A percentile compares a stretch with the other conserved stretches of the same genome.
Conservation (phyloP, 2,329 filamentous ascomycete genomes). For the Colletotrichum cuscutae region DNA sequence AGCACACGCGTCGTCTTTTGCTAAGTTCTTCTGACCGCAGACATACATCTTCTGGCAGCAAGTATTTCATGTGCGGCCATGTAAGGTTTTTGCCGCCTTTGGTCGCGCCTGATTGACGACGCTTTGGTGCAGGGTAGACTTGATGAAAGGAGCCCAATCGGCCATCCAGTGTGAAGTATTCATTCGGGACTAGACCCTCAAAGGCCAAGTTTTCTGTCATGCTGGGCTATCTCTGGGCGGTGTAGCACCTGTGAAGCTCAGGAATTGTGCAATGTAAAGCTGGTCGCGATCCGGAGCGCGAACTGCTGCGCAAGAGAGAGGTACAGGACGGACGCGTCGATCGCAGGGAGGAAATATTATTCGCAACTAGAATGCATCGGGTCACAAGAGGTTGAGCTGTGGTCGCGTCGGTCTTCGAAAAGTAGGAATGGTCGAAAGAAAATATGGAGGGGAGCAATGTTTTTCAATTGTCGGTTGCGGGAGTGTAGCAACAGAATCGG, state of each 20-base stretch:
- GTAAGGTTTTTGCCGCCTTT: slow-evolving; percentile 66
- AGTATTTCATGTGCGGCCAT: slow-evolving; percentile 80
- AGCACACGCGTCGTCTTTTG: slow-evolving; percentile 21
- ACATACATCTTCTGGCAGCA: slow-evolving; percentile 69
- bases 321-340: slow-evolving; percentile 23
- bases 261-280: not conserved
- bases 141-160: slow-evolving; percentile 84
- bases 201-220: slow-evolving; percentile 29
- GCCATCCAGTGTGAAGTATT: slow-evolving; percentile 75
- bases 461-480: slow-evolving; percentile 4
- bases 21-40: slow-evolving; percentile 14
- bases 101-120: slow-evolving; percentile 74
- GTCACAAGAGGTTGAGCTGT: not conserved
- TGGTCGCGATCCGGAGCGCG: slow-evolving; percentile 17
- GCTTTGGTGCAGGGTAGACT: slow-evolving; percentile 71
- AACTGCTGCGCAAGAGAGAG: not conserved
- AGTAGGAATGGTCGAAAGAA: slow-evolving; percentile 18
- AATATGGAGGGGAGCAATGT: slow-evolving; percentile 7
- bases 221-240: not conserved
- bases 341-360: slow-evolving; percentile 28
- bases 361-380: slow-evolving; percentile 32
- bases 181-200: slow-evolving; percentile 42
- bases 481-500: not conserved
- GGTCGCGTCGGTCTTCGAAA: not conserved
- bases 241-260: not conserved